Conservation (phyloP, 768 basidiomycete species). For the Aureoboletus auriporus region DNA sequence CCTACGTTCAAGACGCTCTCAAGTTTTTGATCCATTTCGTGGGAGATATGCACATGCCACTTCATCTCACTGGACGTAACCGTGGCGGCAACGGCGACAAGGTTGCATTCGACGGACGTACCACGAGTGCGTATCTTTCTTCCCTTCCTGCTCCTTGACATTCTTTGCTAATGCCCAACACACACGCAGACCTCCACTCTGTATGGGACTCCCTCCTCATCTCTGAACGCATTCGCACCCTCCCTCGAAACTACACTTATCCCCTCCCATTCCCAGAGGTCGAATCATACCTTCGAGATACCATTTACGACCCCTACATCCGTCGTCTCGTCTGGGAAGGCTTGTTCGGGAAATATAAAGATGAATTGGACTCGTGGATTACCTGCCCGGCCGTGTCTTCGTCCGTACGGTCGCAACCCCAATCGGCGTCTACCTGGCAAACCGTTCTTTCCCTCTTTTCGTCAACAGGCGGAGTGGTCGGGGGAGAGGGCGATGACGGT, state of each 20-base stretch:
- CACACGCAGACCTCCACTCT: constrained; percentile 65
- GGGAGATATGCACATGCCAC: constrained; percentile 90
- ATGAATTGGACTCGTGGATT: constrained; percentile 62
- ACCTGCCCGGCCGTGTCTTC: constrained; percentile 46
- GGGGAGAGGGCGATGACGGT: not conserved
- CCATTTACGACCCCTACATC: constrained; percentile 85
- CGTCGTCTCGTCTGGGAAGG: constrained; percentile 88
- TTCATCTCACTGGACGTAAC: constrained; percentile 86
- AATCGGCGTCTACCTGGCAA: constrained; percentile 26
- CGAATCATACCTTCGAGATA: constrained; percentile 63
- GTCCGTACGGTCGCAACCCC: constrained; percentile 3
- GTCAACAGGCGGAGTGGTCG: not conserved
- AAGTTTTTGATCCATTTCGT: constrained; percentile 92
- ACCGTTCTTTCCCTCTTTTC: constrained; percentile 9
- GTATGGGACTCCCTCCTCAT: constrained; percentile 85
- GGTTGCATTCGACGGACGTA: constrained; percentile 67
- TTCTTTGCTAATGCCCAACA: not conserved
- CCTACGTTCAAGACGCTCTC: constrained; percentile 68
- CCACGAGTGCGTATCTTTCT: constrained; percentile 53
- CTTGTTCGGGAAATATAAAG: constrained; percentile 61
- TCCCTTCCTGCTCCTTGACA: not conserved
- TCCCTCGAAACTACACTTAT: constrained; percentile 69
- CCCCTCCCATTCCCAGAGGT: constrained; percentile 68
- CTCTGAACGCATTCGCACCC: constrained; percentile 72
- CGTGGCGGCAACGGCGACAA: constrained; percentile 83